These are phyloP conservation scores for Clitocybe nebularis DNA, from an alignment of 1,284 basidiomycete genomes.

Conservation along the genomic window DNA sequence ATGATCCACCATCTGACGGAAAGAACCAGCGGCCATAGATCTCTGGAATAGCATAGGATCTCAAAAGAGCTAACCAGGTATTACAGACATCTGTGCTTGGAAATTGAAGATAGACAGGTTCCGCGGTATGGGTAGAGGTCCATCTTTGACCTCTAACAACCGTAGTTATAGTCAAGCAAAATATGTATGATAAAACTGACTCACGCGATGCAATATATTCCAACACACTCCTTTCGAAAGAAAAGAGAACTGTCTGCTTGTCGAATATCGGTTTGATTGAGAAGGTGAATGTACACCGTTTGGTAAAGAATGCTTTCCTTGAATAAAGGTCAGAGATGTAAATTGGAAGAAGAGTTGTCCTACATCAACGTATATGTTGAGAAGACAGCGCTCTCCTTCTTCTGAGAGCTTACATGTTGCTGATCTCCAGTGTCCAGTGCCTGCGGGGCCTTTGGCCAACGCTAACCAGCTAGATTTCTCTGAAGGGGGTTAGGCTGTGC, in stretches of 20 bases:
- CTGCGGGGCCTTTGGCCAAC: constrained; percentile 46
- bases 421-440: constrained; percentile 61
- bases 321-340: constrained; percentile 9
- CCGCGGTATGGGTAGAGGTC: constrained; percentile 48
- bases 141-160: constrained; percentile 54
- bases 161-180: constrained; percentile 7
- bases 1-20: constrained; percentile 65
- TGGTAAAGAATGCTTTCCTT: constrained; percentile 71
- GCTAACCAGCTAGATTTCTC: constrained; percentile 74
- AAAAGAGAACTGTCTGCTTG: constrained; percentile 67
- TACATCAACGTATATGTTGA: constrained; percentile 74
- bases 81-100: constrained; percentile 52
- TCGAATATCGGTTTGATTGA: constrained; percentile 73
- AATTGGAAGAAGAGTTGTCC: constrained; percentile 22
- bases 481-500: constrained; percentile 21
- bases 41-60: constrained; percentile 74
- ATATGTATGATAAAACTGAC: constrained; percentile 30
- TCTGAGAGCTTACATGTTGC: constrained; percentile 68
- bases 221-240: constrained; percentile 65
- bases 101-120: constrained; percentile 71
- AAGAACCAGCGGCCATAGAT: constrained; percentile 62
- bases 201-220: constrained; percentile 61
- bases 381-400: constrained; percentile 59
- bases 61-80: constrained; percentile 71
- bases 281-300: constrained; percentile 65